Conservation (phyloP, 1,139 yeast genomes). For the Lodderomyces jiufengensis region DNA sequence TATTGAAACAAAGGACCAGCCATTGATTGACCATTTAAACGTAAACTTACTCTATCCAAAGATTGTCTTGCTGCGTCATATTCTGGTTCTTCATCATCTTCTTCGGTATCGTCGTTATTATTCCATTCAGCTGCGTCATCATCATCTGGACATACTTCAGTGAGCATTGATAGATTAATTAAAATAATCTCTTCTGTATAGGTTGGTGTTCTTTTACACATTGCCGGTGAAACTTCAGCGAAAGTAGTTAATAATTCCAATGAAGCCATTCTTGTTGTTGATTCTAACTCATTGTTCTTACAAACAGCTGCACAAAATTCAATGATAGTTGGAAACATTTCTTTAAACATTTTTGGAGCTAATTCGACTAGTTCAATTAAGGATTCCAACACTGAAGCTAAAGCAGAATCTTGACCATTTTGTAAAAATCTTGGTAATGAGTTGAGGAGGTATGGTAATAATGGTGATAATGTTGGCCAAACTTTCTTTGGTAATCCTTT, state of each 20-base stretch:
- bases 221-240: conserved; percentile 89
- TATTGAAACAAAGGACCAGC: conserved; percentile 85
- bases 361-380: conserved; percentile 86
- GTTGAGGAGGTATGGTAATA: conserved; percentile 79
- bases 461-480: conserved; percentile 74
- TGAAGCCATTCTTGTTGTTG: conserved; percentile 78
- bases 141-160: conserved; percentile 88
- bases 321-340: conserved; percentile 82
- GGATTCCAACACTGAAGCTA: conserved; percentile 84
- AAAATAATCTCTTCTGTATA: conserved; percentile 73
- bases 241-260: conserved; percentile 85
- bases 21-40: conserved; percentile 76
- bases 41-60: conserved; percentile 82
- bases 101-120: conserved; percentile 71
- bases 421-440: conserved; percentile 82
- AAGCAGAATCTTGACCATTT: conserved; percentile 73
- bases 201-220: conserved; percentile 80
- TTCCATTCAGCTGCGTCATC: conserved; percentile 88
- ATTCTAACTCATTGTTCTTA: conserved; percentile 75
- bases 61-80: conserved; percentile 93
- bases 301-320: conserved; percentile 81
- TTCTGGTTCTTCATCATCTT: conserved; percentile 83
- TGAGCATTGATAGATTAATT: conserved; percentile 77
- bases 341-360: conserved; percentile 92
- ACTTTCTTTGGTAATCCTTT: conserved; percentile 70